phyloP scores from a whole-genome alignment of 1,139 yeast species.

The Casaregolazyma suthepensis region DNA sequence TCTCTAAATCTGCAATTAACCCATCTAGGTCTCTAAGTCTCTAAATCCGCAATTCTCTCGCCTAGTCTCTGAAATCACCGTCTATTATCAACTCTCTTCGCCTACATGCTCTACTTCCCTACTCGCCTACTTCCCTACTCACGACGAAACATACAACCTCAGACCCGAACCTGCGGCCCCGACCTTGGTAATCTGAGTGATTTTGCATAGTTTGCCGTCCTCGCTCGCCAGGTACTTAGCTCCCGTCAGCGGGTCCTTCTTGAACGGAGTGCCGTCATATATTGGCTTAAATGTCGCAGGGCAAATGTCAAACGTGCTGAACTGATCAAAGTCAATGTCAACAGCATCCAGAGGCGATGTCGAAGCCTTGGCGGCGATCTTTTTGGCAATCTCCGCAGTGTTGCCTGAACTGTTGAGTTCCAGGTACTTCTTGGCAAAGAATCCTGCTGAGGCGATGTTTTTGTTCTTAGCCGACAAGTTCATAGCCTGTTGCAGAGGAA shows the following conservation, averaged over 20 bases:
- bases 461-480: slow-evolving; percentile 82
- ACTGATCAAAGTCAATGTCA: slow-evolving; percentile 87
- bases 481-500: slow-evolving; percentile 95
- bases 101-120: slow-evolving; percentile 1
- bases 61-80: no score
- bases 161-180: slow-evolving; percentile 98
- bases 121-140: not conserved
- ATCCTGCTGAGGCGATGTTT: slow-evolving; percentile 82
- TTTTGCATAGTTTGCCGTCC: slow-evolving; percentile 71
- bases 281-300: slow-evolving; percentile 85
- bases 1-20: no score
- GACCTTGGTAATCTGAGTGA: slow-evolving; percentile 70
- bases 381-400: slow-evolving; percentile 75
- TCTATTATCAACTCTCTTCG: no score
- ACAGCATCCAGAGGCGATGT: slow-evolving; percentile 76
- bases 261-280: slow-evolving; percentile 65
- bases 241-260: slow-evolving; percentile 81
- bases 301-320: slow-evolving; percentile 86
- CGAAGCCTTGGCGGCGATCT: slow-evolving; percentile 75
- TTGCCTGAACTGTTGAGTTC: slow-evolving; percentile 63
- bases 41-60: no score
- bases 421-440: slow-evolving; percentile 81
- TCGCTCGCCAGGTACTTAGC: slow-evolving; percentile 75
- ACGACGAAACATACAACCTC: slow-evolving; percentile 32
- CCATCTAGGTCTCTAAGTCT: no score